Base-by-base conservation (phyloP, 805 yeast species). In the Pichia occidentalis region DNA sequence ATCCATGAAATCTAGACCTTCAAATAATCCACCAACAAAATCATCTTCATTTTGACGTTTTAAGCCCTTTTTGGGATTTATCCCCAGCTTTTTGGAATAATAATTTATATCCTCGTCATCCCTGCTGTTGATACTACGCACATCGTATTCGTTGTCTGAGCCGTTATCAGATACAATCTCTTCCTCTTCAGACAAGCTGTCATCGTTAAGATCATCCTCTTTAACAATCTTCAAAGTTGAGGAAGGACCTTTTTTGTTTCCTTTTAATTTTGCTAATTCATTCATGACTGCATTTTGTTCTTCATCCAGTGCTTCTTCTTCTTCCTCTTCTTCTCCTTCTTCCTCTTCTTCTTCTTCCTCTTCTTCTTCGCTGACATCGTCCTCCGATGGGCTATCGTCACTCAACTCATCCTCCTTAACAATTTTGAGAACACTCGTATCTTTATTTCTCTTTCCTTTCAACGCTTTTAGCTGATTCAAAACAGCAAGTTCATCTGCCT, bases 101-200 rank as follows among this genome's bases (percentile, higher is more conserved):
- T 80, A 86, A 30, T 70, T 73, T 61, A 85, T 77, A 37, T 88
- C 95, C 41, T 75, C 77, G 42, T 85, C 90, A 51, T 84, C 94
- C 45, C 40, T 36, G 4, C 4, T 29, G 34, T 31, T 11, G 41
- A 39, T 14, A 20, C 27, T 29, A 21, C 39, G 37, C 35, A 32
- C 28, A 26, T 38, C 49, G 42, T 44, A 41, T 35, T 51, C 46
- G 18, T 42, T 36, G 22, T 46, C 34, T 34, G 41, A 22, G 45
- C 26, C 31, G 25, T 24, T 13, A 14, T 28, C 42, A 12, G 32
- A 12, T 11, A 24, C 39, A 3, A 36, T 29, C 4, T 29, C 40
- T 2, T 27, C 33, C 2, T 37, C 43, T 2, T 29, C 42, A 10
- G 39, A 40, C 31, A 34, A 23, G 5, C 29, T 44, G 7, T 38